These are phyloP conservation scores for Trichoderma sp. DNA, from an alignment of 2,329 filamentous ascomycete genomes.

Conservation along the genomic window DNA sequence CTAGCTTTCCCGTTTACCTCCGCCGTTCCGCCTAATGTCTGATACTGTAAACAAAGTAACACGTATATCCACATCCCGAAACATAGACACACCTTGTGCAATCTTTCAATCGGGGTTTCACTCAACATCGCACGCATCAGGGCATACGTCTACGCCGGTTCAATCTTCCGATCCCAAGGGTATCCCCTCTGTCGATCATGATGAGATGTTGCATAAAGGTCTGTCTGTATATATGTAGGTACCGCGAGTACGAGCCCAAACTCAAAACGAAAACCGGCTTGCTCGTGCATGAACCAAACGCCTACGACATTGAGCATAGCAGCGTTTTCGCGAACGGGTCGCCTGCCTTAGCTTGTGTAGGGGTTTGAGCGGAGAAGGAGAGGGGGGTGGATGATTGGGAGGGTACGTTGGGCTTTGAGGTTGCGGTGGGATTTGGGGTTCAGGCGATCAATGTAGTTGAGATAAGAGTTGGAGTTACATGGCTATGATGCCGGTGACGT, in stretches of 20 bases:
- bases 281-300: conserved; percentile 22
- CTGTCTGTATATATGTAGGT: not conserved
- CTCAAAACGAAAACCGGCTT: not conserved
- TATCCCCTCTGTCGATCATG: not conserved
- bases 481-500: conserved; percentile 8
- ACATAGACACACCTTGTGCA: not conserved
- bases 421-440: not conserved
- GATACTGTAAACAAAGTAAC: not conserved
- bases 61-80: not conserved
- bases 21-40: not conserved
- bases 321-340: conserved; percentile 2
- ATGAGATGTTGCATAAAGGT: conserved; percentile 20
- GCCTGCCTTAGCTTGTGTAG: conserved; percentile 22
- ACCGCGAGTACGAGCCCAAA: not conserved
- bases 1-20: not conserved
- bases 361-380: not conserved
- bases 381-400: not conserved
- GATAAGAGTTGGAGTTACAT: not conserved
- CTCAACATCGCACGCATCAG: not conserved
- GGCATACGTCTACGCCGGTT: not conserved
- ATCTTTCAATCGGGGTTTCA: conserved; percentile 6
- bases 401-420: conserved; percentile 12
- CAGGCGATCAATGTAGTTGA: not conserved
- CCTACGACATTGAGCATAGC: conserved; percentile 1
- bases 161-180: conserved; percentile 4